Conservation (phyloP, 345 rosid genomes). For the Erysimum cheiranthoides region DNA sequence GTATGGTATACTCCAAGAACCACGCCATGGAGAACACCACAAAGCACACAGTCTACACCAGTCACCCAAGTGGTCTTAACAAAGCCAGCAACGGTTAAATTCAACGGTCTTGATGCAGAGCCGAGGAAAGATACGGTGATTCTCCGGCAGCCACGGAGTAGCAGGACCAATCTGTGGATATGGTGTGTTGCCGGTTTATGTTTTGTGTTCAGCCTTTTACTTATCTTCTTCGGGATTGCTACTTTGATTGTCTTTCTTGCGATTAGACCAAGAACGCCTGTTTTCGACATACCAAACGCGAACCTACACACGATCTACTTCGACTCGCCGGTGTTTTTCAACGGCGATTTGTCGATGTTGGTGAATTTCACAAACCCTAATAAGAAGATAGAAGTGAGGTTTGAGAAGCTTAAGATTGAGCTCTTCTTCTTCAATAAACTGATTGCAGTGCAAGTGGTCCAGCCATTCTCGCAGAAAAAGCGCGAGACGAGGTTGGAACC, state of each 20-base stretch:
- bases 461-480: constrained; percentile 68
- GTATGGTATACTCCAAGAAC: constrained; percentile 49
- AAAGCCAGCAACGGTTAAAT: constrained; percentile 44
- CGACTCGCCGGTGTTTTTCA: constrained; percentile 69
- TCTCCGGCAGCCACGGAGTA: constrained; percentile 52
- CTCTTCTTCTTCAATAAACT: constrained; percentile 72
- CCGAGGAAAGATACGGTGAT: constrained; percentile 40
- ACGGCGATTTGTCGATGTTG: constrained; percentile 69
- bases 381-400: constrained; percentile 64
- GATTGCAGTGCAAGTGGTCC: constrained; percentile 62
- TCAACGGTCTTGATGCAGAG: constrained; percentile 41
- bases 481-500: constrained; percentile 58
- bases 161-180: constrained; percentile 57
- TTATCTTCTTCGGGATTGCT: constrained; percentile 82
- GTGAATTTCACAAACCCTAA: constrained; percentile 88
- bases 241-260: constrained; percentile 68
- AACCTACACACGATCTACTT: constrained; percentile 76
- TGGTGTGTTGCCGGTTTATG: constrained; percentile 82
- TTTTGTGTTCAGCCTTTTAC: constrained; percentile 71
- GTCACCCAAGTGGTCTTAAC: constrained; percentile 50
- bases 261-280: constrained; percentile 70
- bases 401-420: constrained; percentile 62
- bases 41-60: constrained; percentile 43
- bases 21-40: constrained; percentile 49
- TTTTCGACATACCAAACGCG: constrained; percentile 72